Percentiles rank a stretch among this genome's conserved stretches.
Evolutionary conservation across 2,329 filamentous ascomycete genomes (phyloP).

Genomic region (Penicillium freii): DNA sequence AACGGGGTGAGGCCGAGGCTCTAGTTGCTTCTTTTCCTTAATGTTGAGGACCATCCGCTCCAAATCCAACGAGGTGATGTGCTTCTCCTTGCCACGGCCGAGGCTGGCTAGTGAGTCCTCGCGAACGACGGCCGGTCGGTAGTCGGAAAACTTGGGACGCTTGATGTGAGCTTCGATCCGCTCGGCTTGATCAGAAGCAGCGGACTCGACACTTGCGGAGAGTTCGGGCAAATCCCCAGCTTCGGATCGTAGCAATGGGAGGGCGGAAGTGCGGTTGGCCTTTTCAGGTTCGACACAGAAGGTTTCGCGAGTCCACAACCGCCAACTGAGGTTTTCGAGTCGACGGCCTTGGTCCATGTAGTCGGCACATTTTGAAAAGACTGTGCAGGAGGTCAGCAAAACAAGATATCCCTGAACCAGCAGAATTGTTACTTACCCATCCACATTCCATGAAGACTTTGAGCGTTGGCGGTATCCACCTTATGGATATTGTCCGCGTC

Average conservation of each 20-base stretch:
- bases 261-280: constrained; percentile 53
- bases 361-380: constrained; percentile 91
- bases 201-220: constrained; percentile 74
- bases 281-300: constrained; percentile 73
- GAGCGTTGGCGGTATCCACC: constrained; percentile 87
- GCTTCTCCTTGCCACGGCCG: constrained; percentile 73
- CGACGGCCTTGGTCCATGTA: constrained; percentile 89
- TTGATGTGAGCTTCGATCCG: constrained; percentile 58
- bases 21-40: constrained; percentile 73
- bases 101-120: constrained; percentile 58
- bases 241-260: constrained; percentile 48
- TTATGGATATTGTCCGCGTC: constrained; percentile 90
- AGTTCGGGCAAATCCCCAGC: constrained; percentile 64
- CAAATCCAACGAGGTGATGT: constrained; percentile 88
- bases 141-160: constrained; percentile 62
- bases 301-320: constrained; percentile 90
- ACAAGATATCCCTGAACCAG: neutral
- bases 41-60: constrained; percentile 94
- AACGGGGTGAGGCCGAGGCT: constrained; percentile 51
- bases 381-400: constrained; percentile 45
- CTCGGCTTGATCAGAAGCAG: constrained; percentile 62
- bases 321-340: constrained; percentile 93
- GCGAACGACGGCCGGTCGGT: constrained; percentile 52
- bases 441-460: constrained; percentile 96
- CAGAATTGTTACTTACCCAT: constrained; percentile 66